Base-by-base conservation (phyloP, 495 filamentous ascomycete genomes). In the Beverwykella pulmonaria region DNA sequence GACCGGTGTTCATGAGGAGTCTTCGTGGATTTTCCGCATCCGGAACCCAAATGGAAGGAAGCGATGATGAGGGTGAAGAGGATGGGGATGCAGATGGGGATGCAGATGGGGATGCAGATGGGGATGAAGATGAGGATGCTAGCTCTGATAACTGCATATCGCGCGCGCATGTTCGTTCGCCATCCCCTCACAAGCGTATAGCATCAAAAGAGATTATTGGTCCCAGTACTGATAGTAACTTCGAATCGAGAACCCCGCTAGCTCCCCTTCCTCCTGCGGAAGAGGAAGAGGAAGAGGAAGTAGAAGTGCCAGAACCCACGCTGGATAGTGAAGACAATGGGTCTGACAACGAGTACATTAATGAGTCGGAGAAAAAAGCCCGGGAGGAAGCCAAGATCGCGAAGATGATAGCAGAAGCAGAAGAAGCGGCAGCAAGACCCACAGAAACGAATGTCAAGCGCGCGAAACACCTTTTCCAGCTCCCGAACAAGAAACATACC, bases 21-120 rank as follows among this genome's bases (percentile, higher is more conserved):
- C 82, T 93, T 7, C 85, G 84, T 54, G 80, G 84, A 41, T 97
- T 97, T 79, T 83, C 87, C 48, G 92, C 92, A 20, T 85, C 90
- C 30, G 87, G 87, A 8, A 74, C 83, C 14, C 81, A 86, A 65
- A 32, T 73, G 59, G 61, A 70, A 23, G 53, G 55, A 20, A 69
- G 75, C 19, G 72, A 70, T 36, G 61, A 62, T 14, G 67, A 64
- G 22, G 71, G 62, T 20, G 56, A 52, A 12, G 59, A 10, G 7
- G 69, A 72, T 44, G 71, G 58, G 10, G 69, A 68, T 20, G 30
- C 30, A 27, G 10, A 65, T 17, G 62, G 1, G 2, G 55, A 52
- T 39, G 36, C 17, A 27, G 10, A 65, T 17, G 62, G 1, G 2
- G 53, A 47, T 29, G 48, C n/a, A n/a, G 64, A 65, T 49, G 29